A percentile compares a stretch with the other conserved stretches of the same genome.
Evolutionary conservation across 441 rosid species (phyloP).

Genomic region (Mallotus japonicus): DNA sequence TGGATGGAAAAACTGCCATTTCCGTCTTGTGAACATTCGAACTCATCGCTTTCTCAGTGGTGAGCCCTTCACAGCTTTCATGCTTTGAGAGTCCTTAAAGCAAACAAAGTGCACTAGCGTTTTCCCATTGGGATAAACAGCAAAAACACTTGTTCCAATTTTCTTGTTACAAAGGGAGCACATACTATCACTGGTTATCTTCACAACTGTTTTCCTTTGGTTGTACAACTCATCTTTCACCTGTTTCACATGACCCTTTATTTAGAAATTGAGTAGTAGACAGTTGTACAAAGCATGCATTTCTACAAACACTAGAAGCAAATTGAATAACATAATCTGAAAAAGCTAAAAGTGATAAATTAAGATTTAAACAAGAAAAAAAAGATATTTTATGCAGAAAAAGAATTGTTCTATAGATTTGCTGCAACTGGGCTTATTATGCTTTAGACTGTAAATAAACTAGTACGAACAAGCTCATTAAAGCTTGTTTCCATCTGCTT

Average conservation of each 20-base stretch:
- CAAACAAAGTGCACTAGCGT: conserved; percentile 94
- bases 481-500: too few relatives aligned
- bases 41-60: conserved; percentile 60
- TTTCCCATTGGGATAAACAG: conserved; percentile 87
- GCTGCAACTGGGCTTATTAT: too few relatives aligned
- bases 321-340: background rate
- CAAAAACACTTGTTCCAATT: conserved; percentile 92
- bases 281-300: background rate
- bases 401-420: too few relatives aligned
- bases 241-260: conserved; percentile 39
- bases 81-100: conserved; percentile 85
- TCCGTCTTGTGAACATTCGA: too few relatives aligned
- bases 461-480: too few relatives aligned
- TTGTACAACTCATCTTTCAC: conserved; percentile 86
- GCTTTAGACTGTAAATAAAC: too few relatives aligned
- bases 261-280: conserved; percentile 7
- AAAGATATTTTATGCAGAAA: too few relatives aligned
- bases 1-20: background rate
- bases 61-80: conserved; percentile 81
- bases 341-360: too few relatives aligned
- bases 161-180: conserved; percentile 95
- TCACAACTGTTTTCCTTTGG: conserved; percentile 76
- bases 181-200: conserved; percentile 75
- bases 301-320: background rate
- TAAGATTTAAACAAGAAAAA: too few relatives aligned